Percentiles rank a stretch among this genome's conserved stretches.
Evolutionary conservation across 2,329 filamentous ascomycete genomes (phyloP).

Genomic region (Stachybotrys echinatus): DNA sequence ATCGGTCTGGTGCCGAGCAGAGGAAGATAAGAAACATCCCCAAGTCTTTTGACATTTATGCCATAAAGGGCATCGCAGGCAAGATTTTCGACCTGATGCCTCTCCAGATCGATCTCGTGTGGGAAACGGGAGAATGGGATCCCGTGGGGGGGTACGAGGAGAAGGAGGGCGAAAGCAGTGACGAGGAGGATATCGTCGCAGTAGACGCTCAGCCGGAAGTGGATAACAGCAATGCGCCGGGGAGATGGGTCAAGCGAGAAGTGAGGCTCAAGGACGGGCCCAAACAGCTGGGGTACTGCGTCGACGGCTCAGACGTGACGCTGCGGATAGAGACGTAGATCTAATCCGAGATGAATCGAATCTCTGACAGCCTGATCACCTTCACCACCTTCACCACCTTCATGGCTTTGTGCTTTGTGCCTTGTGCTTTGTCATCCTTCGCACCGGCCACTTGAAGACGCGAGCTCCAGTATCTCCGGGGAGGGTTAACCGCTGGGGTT

Average conservation of each 20-base stretch:
- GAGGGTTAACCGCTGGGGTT: too few relatives aligned
- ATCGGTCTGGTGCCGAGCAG: slow-evolving; percentile 10
- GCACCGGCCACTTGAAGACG: not conserved
- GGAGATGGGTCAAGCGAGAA: slow-evolving; percentile 70
- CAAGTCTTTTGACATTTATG: slow-evolving; percentile 73
- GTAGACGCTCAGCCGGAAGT: slow-evolving; percentile 23
- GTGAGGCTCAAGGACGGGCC: slow-evolving; percentile 76
- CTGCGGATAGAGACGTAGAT: slow-evolving; percentile 58
- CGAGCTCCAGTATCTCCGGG: too few relatives aligned
- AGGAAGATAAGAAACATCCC: slow-evolving; percentile 54
- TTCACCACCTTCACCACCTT: too few relatives aligned
- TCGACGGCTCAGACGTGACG: slow-evolving; percentile 66
- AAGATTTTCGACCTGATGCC: slow-evolving; percentile 63
- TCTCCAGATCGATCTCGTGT: slow-evolving; percentile 62
- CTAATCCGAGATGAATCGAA: too few relatives aligned
- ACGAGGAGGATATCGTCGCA: slow-evolving; percentile 41
- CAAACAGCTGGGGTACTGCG: slow-evolving; percentile 74
- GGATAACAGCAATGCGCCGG: slow-evolving; percentile 26
- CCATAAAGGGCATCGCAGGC: slow-evolving; percentile 72
- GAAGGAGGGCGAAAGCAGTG: slow-evolving; percentile 49
- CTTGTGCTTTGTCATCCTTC: slow-evolving; percentile 6
- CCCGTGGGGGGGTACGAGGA: slow-evolving; percentile 62
- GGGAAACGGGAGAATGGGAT: slow-evolving; percentile 91
- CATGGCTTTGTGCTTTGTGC: too few relatives aligned
- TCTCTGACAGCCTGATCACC: too few relatives aligned